These are phyloP conservation scores for Lachnellula cervina DNA, from an alignment of 2,329 filamentous ascomycete species.

Conservation along the genomic window DNA sequence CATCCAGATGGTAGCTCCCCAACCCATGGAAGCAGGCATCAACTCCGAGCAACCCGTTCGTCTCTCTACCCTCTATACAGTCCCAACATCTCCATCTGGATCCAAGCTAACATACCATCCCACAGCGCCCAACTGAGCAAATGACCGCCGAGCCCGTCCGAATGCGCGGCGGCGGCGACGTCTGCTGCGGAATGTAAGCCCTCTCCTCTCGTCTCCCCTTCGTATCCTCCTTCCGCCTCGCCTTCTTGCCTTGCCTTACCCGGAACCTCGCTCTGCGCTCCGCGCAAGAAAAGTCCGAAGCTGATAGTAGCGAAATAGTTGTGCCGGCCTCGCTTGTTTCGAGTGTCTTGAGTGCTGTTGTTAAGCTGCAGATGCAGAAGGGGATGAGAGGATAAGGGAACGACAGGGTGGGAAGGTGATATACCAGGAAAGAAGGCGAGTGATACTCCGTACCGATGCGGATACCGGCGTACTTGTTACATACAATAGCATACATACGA, in stretches of 20 bases:
- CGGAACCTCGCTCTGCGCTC: background rate
- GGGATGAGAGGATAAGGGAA: background rate
- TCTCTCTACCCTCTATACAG: constrained; percentile 22
- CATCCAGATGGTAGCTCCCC: constrained; percentile 23
- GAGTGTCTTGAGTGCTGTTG: constrained; percentile 30
- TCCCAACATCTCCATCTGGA: constrained; percentile 23
- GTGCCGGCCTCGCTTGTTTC: constrained; percentile 28
- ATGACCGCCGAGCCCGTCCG: constrained; percentile 27
- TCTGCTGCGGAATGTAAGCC: constrained; percentile 29
- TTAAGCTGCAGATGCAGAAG: constrained; percentile 10
- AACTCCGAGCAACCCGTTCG: constrained; percentile 26
- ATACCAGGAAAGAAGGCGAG: no score
- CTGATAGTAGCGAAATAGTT: constrained; percentile 12
- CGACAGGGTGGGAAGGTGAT: no score
- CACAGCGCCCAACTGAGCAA: constrained; percentile 22
- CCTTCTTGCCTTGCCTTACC: background rate
- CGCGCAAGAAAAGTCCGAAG: background rate
- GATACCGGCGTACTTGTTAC: no score
- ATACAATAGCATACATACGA: no score
- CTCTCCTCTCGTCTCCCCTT: background rate
- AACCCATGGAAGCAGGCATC: constrained; percentile 5
- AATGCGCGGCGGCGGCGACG: constrained; percentile 25
- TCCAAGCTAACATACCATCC: no score
- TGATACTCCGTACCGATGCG: no score
- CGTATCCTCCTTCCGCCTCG: background rate